phyloP scores from a whole-genome alignment of 148 eudicot species.

The Suaeda aralocaspica region DNA sequence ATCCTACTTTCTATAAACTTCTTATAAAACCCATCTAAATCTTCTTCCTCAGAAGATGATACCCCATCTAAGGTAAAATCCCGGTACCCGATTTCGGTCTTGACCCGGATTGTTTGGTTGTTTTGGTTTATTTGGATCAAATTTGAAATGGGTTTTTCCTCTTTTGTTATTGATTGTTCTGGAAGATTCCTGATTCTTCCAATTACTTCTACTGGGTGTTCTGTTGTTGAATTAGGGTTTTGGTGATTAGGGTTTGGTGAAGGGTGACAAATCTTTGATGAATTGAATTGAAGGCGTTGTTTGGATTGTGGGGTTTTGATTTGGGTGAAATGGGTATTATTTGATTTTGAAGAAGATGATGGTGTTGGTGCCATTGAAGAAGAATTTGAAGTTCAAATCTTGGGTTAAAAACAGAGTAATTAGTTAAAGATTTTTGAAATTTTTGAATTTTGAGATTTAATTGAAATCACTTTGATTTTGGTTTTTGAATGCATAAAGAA shows the following conservation, averaged over 20 bases:
- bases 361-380: conserved; percentile 53
- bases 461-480: background rate
- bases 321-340: conserved; percentile 36
- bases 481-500: background rate
- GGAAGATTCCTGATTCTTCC: conserved; percentile 73
- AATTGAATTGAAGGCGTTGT: conserved; percentile 51
- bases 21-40: conserved; percentile 73
- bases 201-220: conserved; percentile 91
- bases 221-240: conserved; percentile 34
- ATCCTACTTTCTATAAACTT: conserved; percentile 64
- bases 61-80: conserved; percentile 86
- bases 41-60: conserved; percentile 71
- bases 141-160: conserved; percentile 30
- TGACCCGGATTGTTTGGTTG: conserved; percentile 46
- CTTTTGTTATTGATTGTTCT: conserved; percentile 23
- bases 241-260: conserved; percentile 55
- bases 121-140: conserved; percentile 43
- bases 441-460: background rate
- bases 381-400: background rate
- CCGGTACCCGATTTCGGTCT: conserved; percentile 75
- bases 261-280: conserved; percentile 35
- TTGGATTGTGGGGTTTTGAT: conserved; percentile 66
- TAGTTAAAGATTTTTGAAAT: background rate
- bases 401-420: conserved; percentile 18
- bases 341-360: conserved; percentile 40